Percentiles rank a stretch among this genome's conserved stretches.
phyloP scores from a whole-genome alignment of 805 yeast genomes.

The Ogataea pini region DNA sequence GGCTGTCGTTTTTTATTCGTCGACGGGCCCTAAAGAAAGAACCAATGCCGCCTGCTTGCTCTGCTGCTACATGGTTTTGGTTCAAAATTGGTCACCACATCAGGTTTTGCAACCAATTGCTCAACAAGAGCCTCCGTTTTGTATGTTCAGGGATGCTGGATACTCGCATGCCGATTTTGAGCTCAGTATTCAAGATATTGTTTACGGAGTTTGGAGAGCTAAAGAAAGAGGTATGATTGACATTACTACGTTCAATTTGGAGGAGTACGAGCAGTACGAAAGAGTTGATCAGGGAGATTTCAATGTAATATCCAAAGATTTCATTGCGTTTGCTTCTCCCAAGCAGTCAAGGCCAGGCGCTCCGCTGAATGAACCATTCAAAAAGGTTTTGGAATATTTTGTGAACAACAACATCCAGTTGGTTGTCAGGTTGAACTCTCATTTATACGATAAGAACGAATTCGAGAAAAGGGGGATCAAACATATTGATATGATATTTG shows the following conservation, averaged over 20 bases:
- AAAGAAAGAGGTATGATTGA: slow-evolving; percentile 89
- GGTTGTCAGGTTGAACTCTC: slow-evolving; percentile 91
- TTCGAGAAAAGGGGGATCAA: slow-evolving; percentile 81
- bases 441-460: slow-evolving; percentile 80
- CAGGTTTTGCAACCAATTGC: slow-evolving; percentile 93
- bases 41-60: slow-evolving; percentile 93
- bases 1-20: slow-evolving; percentile 88
- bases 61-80: slow-evolving; percentile 91
- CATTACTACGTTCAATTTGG: slow-evolving; percentile 81
- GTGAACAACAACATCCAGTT: slow-evolving; percentile 71
- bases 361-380: slow-evolving; percentile 70
- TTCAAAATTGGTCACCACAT: slow-evolving; percentile 98
- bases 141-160: slow-evolving; percentile 96
- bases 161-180: slow-evolving; percentile 94
- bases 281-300: slow-evolving; percentile 97
- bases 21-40: slow-evolving; percentile 76
- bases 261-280: slow-evolving; percentile 92
- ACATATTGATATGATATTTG: slow-evolving; percentile 94
- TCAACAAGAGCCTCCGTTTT: slow-evolving; percentile 89
- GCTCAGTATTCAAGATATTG: slow-evolving; percentile 89
- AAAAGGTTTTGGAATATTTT: slow-evolving; percentile 79
- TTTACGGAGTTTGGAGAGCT: slow-evolving; percentile 97
- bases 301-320: slow-evolving; percentile 87
- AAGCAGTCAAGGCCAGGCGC: slow-evolving; percentile 60
- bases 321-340: slow-evolving; percentile 97